A percentile compares a stretch with the other conserved stretches of the same genome.
Conservation (phyloP, 176 grass and related monocot genomes). For the Themeda triandra region DNA sequence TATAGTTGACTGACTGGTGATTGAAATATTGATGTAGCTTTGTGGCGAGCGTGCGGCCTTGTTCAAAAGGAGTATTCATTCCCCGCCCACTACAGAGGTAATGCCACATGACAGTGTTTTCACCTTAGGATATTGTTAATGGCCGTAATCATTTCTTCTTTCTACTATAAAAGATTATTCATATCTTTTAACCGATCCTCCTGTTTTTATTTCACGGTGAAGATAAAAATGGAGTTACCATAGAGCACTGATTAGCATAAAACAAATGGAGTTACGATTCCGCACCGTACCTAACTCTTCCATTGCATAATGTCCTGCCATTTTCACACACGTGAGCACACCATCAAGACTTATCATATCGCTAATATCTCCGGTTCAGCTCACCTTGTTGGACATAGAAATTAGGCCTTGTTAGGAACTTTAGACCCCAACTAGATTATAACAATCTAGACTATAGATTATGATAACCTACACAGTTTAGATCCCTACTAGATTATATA, state of each 20-base stretch:
- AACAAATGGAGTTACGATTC: too few species aligned
- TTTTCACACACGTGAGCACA: not conserved
- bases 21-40: constrained; percentile 16
- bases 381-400: too few species aligned
- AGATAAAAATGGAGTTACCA: not conserved
- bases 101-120: constrained; percentile 59
- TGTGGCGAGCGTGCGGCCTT: not conserved
- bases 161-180: not conserved
- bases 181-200: not conserved
- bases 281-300: constrained; percentile 20
- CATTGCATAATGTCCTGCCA: not conserved
- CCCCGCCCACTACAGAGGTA: constrained; percentile 45
- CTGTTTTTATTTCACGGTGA: not conserved
- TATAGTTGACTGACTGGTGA: not conserved
- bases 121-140: constrained; percentile 32
- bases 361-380: too few species aligned
- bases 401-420: too few species aligned
- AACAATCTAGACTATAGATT: not conserved
- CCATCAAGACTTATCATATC: not conserved
- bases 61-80: constrained; percentile 61
- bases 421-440: too few species aligned
- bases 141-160: constrained; percentile 27
- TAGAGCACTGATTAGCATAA: too few species aligned
- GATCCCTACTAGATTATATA: not conserved
- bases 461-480: not conserved